These are phyloP conservation scores for Blastobotrys persicus DNA, from an alignment of 1,139 yeast species.

Conservation along the genomic window DNA sequence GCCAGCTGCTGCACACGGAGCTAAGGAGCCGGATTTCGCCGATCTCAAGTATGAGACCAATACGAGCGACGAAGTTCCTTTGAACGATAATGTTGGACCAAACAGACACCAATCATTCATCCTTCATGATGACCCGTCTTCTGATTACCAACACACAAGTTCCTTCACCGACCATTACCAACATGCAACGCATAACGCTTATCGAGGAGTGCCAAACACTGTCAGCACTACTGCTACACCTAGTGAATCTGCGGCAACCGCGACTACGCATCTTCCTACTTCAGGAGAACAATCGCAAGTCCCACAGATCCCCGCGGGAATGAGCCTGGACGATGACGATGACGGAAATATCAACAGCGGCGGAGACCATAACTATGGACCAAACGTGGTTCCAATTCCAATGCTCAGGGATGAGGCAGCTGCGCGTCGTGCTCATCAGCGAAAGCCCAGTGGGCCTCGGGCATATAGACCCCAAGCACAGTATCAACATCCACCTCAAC, in stretches of 20 bases:
- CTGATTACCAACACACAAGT: constrained; percentile 5
- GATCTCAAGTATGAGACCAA: constrained; percentile 25
- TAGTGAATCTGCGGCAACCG: constrained; percentile 28
- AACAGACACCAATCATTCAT: constrained; percentile 11
- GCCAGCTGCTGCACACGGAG: constrained; percentile 9
- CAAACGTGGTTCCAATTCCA: constrained; percentile 33
- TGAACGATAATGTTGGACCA: constrained; percentile 12
- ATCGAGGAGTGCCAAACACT: constrained; percentile 8
- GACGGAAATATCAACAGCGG: constrained; percentile 25
- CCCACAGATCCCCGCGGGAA: constrained; percentile 34
- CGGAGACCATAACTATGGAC: constrained; percentile 30
- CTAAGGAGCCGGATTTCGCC: constrained; percentile 18
- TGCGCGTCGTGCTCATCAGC: constrained; percentile 2
- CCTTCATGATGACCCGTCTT: constrained; percentile 4
- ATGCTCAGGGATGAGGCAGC: constrained; percentile 10
- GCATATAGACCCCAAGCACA: not conserved
- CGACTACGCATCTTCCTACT: constrained; percentile 12
- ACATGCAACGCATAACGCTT: constrained; percentile 17
- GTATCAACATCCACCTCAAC: constrained; percentile 4
- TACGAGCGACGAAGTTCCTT: constrained; percentile 19
- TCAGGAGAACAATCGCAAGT: constrained; percentile 12
- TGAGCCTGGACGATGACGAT: constrained; percentile 33
- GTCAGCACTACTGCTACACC: constrained; percentile 13
- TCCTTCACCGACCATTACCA: constrained; percentile 16
- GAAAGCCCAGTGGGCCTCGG: constrained; percentile 3